Conservation (phyloP, 2,329 filamentous ascomycete species). For the Colletotrichum tabaci region DNA sequence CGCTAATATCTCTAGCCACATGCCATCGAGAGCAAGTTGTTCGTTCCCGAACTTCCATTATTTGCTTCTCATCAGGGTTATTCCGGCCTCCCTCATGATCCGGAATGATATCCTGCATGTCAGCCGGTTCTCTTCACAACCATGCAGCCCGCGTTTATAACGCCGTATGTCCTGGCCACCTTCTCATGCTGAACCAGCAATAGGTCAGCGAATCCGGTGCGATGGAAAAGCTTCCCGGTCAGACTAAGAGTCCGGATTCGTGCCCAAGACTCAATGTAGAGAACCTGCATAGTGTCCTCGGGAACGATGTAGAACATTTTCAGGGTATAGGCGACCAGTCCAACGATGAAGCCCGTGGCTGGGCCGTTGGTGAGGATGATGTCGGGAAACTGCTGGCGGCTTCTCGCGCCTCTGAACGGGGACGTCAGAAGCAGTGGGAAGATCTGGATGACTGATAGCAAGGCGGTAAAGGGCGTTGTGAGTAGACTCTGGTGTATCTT, state of each 20-base stretch:
- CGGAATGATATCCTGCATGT: neutral
- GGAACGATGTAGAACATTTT: slow-evolving; percentile 63
- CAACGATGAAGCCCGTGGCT: slow-evolving; percentile 86
- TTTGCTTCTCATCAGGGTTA: neutral
- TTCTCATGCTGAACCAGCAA: slow-evolving; percentile 87
- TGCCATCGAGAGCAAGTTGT: neutral
- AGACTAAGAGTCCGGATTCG: slow-evolving; percentile 86
- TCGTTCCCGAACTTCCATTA: neutral
- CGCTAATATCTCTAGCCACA: neutral
- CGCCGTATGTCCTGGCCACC: slow-evolving; percentile 65
- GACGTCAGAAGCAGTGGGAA: slow-evolving; percentile 66
- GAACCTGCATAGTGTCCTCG: slow-evolving; percentile 74
- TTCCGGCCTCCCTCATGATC: neutral
- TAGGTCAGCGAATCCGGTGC: slow-evolving; percentile 76
- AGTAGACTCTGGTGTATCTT: slow-evolving; percentile 85
- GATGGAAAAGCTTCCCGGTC: slow-evolving; percentile 82
- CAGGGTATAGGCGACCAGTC: slow-evolving; percentile 63
- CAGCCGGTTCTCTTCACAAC: slow-evolving; percentile 45
- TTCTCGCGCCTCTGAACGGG: slow-evolving; percentile 45
- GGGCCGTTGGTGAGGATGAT: slow-evolving; percentile 91
- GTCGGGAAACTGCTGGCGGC: slow-evolving; percentile 70
- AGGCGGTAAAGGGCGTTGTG: slow-evolving; percentile 78
- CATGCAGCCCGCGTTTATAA: slow-evolving; percentile 56
- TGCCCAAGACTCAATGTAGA: slow-evolving; percentile 96
- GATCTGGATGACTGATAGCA: slow-evolving; percentile 76